Percentiles rank a stretch among this genome's conserved stretches.
phyloP scores from a whole-genome alignment of 2,329 filamentous ascomycete genomes.

The Alternaria angustiovoidea region DNA sequence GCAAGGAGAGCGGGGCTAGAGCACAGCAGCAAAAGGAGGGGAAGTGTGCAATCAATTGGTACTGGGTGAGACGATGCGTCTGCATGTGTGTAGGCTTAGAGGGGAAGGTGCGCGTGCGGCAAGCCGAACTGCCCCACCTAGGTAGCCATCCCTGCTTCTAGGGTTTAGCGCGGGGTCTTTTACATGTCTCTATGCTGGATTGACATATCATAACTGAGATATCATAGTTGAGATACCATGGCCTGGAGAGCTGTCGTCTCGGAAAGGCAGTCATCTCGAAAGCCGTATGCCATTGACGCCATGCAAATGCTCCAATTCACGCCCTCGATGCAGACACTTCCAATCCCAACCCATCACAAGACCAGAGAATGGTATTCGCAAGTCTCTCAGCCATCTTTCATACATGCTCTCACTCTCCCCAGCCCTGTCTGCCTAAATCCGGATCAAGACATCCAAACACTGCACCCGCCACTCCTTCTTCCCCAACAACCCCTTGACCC shows the following conservation, averaged over 20 bases:
- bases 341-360: not conserved
- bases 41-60: conserved; percentile 21
- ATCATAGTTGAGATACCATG: not conserved
- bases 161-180: conserved; percentile 22
- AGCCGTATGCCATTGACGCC: conserved; percentile 22
- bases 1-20: conserved; percentile 14
- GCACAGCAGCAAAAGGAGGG: conserved; percentile 10
- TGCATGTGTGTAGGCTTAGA: conserved; percentile 11
- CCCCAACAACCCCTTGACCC: conserved; percentile 82
- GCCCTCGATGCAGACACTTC: conserved; percentile 28
- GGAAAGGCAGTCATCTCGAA: not conserved
- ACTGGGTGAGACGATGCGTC: conserved; percentile 26
- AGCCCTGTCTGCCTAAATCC: conserved; percentile 56
- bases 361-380: not conserved
- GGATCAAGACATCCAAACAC: conserved; percentile 86
- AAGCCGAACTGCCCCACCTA: conserved; percentile 24
- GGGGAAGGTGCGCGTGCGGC: conserved; percentile 28
- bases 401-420: no score
- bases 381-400: no score
- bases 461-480: conserved; percentile 89
- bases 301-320: conserved; percentile 31
- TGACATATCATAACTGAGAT: not conserved
- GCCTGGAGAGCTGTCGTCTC: not conserved
- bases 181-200: conserved; percentile 1
- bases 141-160: conserved; percentile 17